Evolutionary conservation across 208 protist genomes (phyloP).

Genomic region (Wallacemonas rigidus): DNA sequence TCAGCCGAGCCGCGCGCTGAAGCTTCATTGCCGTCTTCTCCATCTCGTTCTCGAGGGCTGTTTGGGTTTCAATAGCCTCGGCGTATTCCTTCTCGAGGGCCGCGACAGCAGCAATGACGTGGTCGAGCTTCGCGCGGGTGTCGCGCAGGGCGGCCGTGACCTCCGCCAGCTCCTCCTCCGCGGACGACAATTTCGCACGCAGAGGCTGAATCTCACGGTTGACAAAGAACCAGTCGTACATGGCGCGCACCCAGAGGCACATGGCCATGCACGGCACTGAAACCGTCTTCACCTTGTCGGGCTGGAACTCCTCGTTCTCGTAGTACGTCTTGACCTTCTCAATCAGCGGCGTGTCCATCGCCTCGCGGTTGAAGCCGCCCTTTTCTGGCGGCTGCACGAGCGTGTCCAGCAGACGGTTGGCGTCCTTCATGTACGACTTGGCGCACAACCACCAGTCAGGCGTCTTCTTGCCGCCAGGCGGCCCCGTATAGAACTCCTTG

Average conservation of each 20-base stretch:
- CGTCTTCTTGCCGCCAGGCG: constrained; percentile 91
- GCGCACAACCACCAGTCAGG: constrained; percentile 96
- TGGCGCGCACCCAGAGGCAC: constrained; percentile 97
- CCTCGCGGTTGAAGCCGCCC: constrained; percentile 92
- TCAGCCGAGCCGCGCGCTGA: constrained; percentile 94
- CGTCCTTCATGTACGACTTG: constrained; percentile 93
- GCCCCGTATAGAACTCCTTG: constrained; percentile 92
- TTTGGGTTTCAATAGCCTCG: constrained; percentile 93
- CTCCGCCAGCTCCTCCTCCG: constrained; percentile 90
- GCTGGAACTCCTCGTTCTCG: constrained; percentile 92
- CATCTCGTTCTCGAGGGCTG: constrained; percentile 92
- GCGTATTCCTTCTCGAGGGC: constrained; percentile 94
- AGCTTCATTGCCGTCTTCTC: constrained; percentile 94
- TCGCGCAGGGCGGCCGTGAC: constrained; percentile 90
- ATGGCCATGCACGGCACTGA: constrained; percentile 97
- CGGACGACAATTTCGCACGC: constrained; percentile 76
- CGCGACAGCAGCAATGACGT: constrained; percentile 93
- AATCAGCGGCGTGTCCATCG: constrained; percentile 94
- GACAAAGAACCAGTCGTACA: constrained; percentile 98
- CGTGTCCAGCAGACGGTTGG: constrained; percentile 89
- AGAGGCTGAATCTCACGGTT: constrained; percentile 95
- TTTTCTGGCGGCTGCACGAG: constrained; percentile 88
- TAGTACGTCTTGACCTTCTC: constrained; percentile 95
- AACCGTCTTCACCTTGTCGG: constrained; percentile 91
- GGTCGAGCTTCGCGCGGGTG: constrained; percentile 88